Conservation (phyloP, 345 rosid genomes). For the Citrus sinensis region DVS_A1.0 CM039162.1:21101501-21102000, state of each 20-base stretch:
- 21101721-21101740: constrained; percentile 44
- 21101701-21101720: constrained; percentile 29
- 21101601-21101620: neutral
- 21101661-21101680: constrained; percentile 2
- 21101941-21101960: constrained; percentile 27
- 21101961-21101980: constrained; percentile 59
- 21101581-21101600: constrained; percentile 5
- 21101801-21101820: constrained; percentile 46
- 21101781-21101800: constrained; percentile 20
- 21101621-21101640: constrained; percentile 1
- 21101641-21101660: constrained; percentile 10
- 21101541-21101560: constrained; percentile 6
- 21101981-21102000: constrained; percentile 47
- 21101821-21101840: constrained; percentile 33
- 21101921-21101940: constrained; percentile 46
- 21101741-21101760: constrained; percentile 50
- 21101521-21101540: neutral
- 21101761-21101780: constrained; percentile 40
- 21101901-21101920: constrained; percentile 63
- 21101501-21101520: neutral
- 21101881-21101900: constrained; percentile 31
- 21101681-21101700: neutral
- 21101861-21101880: constrained; percentile 13
- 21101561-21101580: constrained; percentile 8
- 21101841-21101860: constrained; percentile 18